Percentiles rank a stretch among this genome's conserved stretches.
phyloP scores from a whole-genome alignment of 2,329 filamentous ascomycete genomes.

The Ciborinia camelliae region DNA sequence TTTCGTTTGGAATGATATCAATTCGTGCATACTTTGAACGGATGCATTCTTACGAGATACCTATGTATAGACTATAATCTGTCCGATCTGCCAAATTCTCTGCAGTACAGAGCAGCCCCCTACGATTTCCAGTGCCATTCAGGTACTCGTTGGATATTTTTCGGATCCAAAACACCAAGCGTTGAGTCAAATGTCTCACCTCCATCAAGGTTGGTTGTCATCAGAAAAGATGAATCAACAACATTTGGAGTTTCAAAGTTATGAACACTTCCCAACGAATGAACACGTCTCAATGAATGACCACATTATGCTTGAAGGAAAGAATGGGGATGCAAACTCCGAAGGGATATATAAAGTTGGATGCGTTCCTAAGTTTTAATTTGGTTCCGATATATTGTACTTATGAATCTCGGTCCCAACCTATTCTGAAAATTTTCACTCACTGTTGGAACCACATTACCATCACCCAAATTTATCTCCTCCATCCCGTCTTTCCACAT shows the following conservation, averaged over 20 bases:
- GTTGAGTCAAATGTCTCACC: slow-evolving; percentile 43
- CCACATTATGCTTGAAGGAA: too few species aligned
- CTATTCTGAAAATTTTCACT: too few species aligned
- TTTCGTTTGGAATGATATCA: slow-evolving; percentile 43
- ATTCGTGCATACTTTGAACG: slow-evolving; percentile 45
- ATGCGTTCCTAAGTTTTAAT: too few species aligned
- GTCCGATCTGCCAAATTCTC: slow-evolving; percentile 50
- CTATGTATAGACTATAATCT: slow-evolving; percentile 54
- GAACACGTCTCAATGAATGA: too few species aligned
- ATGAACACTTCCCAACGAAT: slow-evolving; percentile 25
- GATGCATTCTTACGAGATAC: slow-evolving; percentile 56
- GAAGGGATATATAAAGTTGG: too few species aligned
- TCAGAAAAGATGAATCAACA: background rate
- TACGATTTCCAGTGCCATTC: slow-evolving; percentile 47
- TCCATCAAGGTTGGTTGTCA: slow-evolving; percentile 16
- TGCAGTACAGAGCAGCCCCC: slow-evolving; percentile 41
- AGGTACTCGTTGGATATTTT: slow-evolving; percentile 47
- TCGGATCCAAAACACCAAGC: slow-evolving; percentile 50
- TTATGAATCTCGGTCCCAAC: too few species aligned
- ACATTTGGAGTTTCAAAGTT: slow-evolving; percentile 20
- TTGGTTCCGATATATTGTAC: too few species aligned
- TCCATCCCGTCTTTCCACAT: too few species aligned
- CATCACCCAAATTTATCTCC: too few species aligned
- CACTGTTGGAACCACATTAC: too few species aligned
- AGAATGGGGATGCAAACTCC: too few species aligned